Evolutionary conservation across 768 basidiomycete species (phyloP), one percentile per base, ranked within the genome.

Genomic region (Suillus occidentalis): DNA sequence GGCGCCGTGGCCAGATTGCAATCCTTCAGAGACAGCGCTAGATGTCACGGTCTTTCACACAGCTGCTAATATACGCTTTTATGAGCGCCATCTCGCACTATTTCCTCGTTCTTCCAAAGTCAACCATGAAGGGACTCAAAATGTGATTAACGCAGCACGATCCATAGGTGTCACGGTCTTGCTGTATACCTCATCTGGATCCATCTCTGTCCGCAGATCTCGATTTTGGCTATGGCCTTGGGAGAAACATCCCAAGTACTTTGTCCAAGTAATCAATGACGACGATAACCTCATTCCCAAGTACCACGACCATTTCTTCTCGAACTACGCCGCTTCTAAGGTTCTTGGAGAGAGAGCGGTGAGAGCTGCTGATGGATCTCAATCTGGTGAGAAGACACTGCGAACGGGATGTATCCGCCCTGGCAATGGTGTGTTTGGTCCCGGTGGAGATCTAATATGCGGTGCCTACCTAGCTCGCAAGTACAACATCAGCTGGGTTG

Each of bases 351-450:
- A 93, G 72, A 67, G 67, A 42, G 70, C 74, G 13, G 84, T 87
- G 14, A 76, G 83, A 61, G 68, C 70, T 68, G 73, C 84, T 73
- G 68, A 84, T 77, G 62, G 75, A 64, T 72, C 77, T n/a, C 64
- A 69, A 2, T 76, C 78, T 4, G 73, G 65, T 16, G 20, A 71
- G 77, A 63, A 65, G 25, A 70, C 79, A 14, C 72, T 92, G 53
- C 82, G 89, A 60, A 92, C 90, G 9, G 90, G 91, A 0, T 88
- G 85, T 66, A 80, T 93, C 50, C 85, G 91, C n/a, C 91, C 91
- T 3, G 90, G 91, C 0, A 92, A 92, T 65, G 90, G 89, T 0
- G 76, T 91, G 4, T 93, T 85, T 73, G 91, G 91, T 2, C 87
- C 90, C 2, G 85, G 90, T 43, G 91, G 90, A 5, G 91, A 92